phyloP scores from a whole-genome alignment of 768 basidiomycete genomes.

The Podaxis sp. region DNA sequence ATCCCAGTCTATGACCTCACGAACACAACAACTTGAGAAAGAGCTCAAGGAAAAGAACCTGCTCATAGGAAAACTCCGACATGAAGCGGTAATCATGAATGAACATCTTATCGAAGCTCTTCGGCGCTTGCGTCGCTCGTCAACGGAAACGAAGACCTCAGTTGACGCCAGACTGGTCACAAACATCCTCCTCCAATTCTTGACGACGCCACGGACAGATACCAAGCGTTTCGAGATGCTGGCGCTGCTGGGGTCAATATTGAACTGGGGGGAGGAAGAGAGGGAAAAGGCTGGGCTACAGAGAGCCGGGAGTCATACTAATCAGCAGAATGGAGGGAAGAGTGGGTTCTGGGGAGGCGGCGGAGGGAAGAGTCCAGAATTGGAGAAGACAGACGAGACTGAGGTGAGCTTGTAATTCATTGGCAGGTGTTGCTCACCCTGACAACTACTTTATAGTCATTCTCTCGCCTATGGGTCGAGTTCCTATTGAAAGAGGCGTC shows the following conservation, averaged over 20 bases:
- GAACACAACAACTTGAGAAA: conserved; percentile 75
- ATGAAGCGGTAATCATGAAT: conserved; percentile 97
- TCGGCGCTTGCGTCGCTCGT: conserved; percentile 85
- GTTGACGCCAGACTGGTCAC: conserved; percentile 94
- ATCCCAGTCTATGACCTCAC: conserved; percentile 59
- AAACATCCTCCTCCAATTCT: conserved; percentile 88
- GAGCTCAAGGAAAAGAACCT: conserved; percentile 95
- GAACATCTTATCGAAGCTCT: conserved; percentile 98
- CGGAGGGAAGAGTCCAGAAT: conserved; percentile 47
- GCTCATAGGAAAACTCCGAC: conserved; percentile 92
- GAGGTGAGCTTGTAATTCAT: conserved; percentile 49
- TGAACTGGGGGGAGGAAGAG: conserved; percentile 92
- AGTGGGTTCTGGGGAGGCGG: conserved; percentile 44
- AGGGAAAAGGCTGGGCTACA: conserved; percentile 89
- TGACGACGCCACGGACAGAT: conserved; percentile 88
- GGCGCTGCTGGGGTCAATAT: conserved; percentile 78
- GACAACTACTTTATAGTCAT: conserved; percentile 58
- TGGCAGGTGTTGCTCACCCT: neutral
- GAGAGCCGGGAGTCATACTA: conserved; percentile 37
- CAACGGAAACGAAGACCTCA: conserved; percentile 70
- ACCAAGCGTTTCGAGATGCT: conserved; percentile 98
- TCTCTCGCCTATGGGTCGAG: conserved; percentile 97
- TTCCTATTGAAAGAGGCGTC: conserved; percentile 93
- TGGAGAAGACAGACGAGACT: conserved; percentile 81
- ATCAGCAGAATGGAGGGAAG: neutral